Percentiles rank a stretch among this genome's conserved stretches.
Evolutionary conservation across 371 early-diverging fungal species (phyloP).

Genomic region (Mortierella sp.): DNA sequence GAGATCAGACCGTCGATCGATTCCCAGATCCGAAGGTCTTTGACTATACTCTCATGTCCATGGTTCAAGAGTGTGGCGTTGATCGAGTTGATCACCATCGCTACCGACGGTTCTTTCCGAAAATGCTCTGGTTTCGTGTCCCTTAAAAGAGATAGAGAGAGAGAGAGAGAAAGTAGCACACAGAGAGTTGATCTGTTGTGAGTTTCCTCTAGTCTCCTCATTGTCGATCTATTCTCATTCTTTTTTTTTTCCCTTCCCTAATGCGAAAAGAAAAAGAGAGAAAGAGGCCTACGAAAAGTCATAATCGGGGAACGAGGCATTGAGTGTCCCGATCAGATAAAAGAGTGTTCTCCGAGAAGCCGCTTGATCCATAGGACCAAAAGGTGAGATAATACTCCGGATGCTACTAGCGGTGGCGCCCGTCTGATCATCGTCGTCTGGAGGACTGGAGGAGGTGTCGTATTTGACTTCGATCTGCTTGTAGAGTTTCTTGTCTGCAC

Average conservation of each 20-base stretch:
- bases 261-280: neutral
- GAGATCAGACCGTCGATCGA: conserved; percentile 83
- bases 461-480: conserved; percentile 85
- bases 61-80: conserved; percentile 87
- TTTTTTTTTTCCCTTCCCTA: neutral
- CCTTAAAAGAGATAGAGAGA: conserved; percentile 53
- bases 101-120: conserved; percentile 75
- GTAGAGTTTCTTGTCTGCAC: conserved; percentile 89
- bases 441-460: conserved; percentile 61
- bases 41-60: conserved; percentile 70
- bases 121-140: conserved; percentile 91
- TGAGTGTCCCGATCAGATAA: conserved; percentile 91
- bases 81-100: conserved; percentile 82
- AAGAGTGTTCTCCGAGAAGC: conserved; percentile 87
- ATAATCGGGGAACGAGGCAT: conserved; percentile 94
- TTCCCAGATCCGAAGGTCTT: conserved; percentile 76
- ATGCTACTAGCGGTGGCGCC: conserved; percentile 23
- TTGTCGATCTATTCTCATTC: neutral
- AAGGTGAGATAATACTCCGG: conserved; percentile 76
- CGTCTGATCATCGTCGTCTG: conserved; percentile 58
- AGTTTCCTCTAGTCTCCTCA: neutral
- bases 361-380: conserved; percentile 83
- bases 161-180: neutral
- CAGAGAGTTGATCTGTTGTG: too few species aligned
- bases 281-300: conserved; percentile 78